Evolutionary conservation across 2,329 filamentous ascomycete genomes (phyloP), one percentile per base, ranked within the genome.

Genomic region (Fusarium oxysporum): DNA sequence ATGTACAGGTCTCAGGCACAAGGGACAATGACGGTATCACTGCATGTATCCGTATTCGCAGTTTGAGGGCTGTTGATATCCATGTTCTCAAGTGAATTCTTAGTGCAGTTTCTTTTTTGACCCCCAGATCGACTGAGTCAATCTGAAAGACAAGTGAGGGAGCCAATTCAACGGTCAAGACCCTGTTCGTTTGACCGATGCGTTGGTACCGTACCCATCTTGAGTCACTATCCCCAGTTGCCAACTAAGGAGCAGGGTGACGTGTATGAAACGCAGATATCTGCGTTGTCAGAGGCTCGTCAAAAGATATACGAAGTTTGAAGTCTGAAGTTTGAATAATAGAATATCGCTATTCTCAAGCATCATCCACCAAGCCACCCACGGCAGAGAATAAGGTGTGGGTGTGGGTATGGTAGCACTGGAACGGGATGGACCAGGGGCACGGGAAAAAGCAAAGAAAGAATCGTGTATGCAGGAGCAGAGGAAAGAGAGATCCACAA

Each of bases 401-500:
- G 43, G 71, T 66, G 71, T 76, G 75, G 68, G 65, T 72, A 57
- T 68, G 61, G 73, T 74, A 64, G 51, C 57, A 74, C 69, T 60
- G 48, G 50, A 43, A 56, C 68, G 60, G 70, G 66, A 72, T 65
- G 43, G 68, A 67, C 68, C 65, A 72, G 71, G 74, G 65, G 66
- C 45, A 73, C 64, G 55, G 59, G 30, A 67, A 76, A 76, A 76
- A 76, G 73, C 70, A 76, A 76, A 54, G 30, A 76, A 55, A 63
- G 35, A 71, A 62, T 76, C 75, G 73, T 77, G 73, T 77, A 77
- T 77, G 75, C 69, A 47, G 68, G 64, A 50, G 41, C 23, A 53
- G 65, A 70, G 67, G 59, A 61, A 74, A 70, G 64, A 67, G 59
- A 70, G 56, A 67, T 65, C 72, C 63, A 68, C 53, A 38, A 25